Evolutionary conservation across 164 flowering plant species (phyloP), one percentile per base, ranked within the genome.

Genomic region (Euptelea pleiosperma): DNA sequence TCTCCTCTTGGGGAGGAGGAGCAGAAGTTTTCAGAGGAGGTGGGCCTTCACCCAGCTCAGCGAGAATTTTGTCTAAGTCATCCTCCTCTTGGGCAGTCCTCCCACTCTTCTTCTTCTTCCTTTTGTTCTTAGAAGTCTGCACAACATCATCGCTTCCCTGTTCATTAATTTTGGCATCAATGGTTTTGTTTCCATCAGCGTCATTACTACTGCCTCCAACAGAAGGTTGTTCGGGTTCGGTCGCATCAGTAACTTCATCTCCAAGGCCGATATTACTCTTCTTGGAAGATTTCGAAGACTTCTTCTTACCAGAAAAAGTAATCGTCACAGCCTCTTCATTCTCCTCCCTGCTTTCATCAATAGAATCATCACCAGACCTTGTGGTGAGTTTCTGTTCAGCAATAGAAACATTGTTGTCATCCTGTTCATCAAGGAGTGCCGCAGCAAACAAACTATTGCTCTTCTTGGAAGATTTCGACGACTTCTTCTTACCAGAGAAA

Each of bases 31-130:
- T 75, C 4, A 75, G 26, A 3, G 25, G 14, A 29, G 87, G 11
- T 46, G 81, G 75, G 12, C 50, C 82, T 62, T 69, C 93, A 59
- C 91, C 96, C 61, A 94, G 96, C 77, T 89, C 97, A 11, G 96
- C 96, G 34, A 94, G 91, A 71, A 94, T 69, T 67, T 85, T 87
- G 60, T 91, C 98, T 46, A 91, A 66, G 61, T 94, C 99, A 33
- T 94, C 96, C 72, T 91, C 99, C 68, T 94, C 99, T 60, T 91
- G 91, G 43, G 73, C 96, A 36, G 88, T 85, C 66, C 92, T 81
- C 65, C 83, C 96, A 71, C 86, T 74, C 75, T 83, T 84, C 68
- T 86, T 90, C 72, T 94, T 94, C 64, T 88, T 90, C 75, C 86
- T 93, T 69, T 89, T 92, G 41, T 74, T 84, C 75, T 93, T 90